These are phyloP conservation scores for Hymenoscyphus fructigenus DNA, from an alignment of 2,329 filamentous ascomycete species.

Conservation along the genomic window DNA sequence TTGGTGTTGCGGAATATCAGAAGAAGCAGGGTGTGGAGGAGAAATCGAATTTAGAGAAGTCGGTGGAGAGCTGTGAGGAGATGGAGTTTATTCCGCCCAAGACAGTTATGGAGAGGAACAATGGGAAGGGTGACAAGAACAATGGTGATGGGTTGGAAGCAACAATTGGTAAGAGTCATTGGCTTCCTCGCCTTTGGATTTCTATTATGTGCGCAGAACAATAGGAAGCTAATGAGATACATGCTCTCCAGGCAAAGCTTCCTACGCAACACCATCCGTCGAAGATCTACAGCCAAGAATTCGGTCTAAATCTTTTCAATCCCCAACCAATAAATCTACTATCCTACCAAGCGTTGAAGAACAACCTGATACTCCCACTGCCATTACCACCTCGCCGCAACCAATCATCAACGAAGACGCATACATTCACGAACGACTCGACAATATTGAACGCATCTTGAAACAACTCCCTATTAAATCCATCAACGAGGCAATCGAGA, in stretches of 20 bases:
- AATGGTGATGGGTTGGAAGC: not conserved
- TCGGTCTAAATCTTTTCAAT: not conserved
- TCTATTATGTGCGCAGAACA: constrained; percentile 8
- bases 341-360: not conserved
- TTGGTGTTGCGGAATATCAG: not conserved
- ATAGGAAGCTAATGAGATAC: constrained; percentile 11
- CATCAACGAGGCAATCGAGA: constrained; percentile 7
- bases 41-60: not conserved
- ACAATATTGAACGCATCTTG: constrained; percentile 11
- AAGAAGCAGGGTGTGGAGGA: not conserved
- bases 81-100: constrained; percentile 24
- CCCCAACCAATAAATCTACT: not conserved
- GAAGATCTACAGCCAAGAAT: not conserved
- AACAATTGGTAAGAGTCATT: constrained; percentile 8
- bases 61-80: constrained; percentile 14
- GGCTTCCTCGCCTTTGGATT: not conserved
- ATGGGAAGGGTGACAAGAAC: not conserved
- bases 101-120: not conserved
- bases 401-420: not conserved
- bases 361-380: not conserved
- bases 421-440: constrained; percentile 12
- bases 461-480: not conserved
- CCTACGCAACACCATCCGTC: not conserved
- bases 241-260: not conserved
- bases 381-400: too few relatives aligned